Evolutionary conservation across 352 stramenopile genomes (phyloP), one percentile per base, ranked within the genome.

Genomic region (Phytophthora constricta): DNA sequence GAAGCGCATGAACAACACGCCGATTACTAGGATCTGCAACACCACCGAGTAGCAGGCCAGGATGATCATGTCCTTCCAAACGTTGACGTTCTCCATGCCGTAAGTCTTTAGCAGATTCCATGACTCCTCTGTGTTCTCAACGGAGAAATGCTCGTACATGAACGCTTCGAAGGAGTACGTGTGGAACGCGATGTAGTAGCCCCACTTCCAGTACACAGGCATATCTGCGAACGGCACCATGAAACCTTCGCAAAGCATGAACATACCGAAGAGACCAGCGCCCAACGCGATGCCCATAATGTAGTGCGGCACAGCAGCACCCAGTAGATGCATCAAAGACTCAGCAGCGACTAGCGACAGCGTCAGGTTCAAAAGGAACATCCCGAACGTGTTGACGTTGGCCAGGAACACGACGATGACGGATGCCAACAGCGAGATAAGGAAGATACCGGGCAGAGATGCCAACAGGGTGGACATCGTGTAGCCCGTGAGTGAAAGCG

Each of bases 191-290:
- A 95, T 65, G 73, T 96, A 95, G 74, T 96, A 92, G 39, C 77
- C 76, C 90, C 90, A 97, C 34, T 78, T 81, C 77, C 89, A 91
- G 72, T 90, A 93, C 26, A 60, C 43, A 2, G 86, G 86, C 55
- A 97, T 96, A 39, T 72, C 60, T 25, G 68, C 46, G 27, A 64
- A 76, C 11, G 84, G 78, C 45, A 95, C 80, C 75, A 96, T 90
- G 72, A 96, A 96, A n/a, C 89, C 90, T 65, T 95, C 84, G 50
- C 84, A 92, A 14, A 95, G 80, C 82, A 94, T 96, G 42, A 96
- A 93, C 69, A 97, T 91, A 41, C 89, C 90, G 49, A 94, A 95
- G 42, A 93, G 52, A 48, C 90, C 86, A 5, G 86, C 89, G 5
- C 77, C 85, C 22, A 96, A 60, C 11, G 87, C 89, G 48, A 97